Percentiles rank a stretch among this genome's conserved stretches.
Conservation (phyloP, 2,329 filamentous ascomycete genomes). For the Epichloe aotearoae region DNA sequence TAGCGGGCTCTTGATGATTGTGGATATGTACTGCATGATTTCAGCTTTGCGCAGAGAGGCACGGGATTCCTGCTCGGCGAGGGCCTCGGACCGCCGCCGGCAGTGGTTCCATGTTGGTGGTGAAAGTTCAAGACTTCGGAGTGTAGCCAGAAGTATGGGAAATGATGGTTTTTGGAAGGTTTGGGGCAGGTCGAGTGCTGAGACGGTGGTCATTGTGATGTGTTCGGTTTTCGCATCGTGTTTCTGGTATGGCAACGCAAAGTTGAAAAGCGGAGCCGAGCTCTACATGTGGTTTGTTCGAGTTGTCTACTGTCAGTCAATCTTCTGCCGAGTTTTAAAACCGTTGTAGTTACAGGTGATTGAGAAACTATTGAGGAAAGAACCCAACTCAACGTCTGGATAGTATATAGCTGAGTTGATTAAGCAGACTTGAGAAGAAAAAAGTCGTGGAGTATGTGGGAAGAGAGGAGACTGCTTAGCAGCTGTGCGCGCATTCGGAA, state of each 20-base stretch:
- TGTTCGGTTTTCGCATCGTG: not conserved
- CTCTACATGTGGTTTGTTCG: too few species aligned
- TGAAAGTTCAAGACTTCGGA: conserved; percentile 52
- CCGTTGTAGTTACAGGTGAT: too few species aligned
- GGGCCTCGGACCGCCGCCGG: conserved; percentile 26
- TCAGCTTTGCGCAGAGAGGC: conserved; percentile 30
- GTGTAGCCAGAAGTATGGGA: conserved; percentile 46
- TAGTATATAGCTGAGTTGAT: too few species aligned
- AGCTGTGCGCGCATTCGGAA: too few species aligned
- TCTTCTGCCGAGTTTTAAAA: too few species aligned
- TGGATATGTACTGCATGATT: conserved; percentile 53
- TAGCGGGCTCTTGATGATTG: conserved; percentile 53
- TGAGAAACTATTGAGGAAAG: too few species aligned
- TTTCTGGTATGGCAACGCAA: not conserved
- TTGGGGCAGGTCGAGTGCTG: conserved; percentile 57
- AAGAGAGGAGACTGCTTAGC: too few species aligned
- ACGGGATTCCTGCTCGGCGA: conserved; percentile 28
- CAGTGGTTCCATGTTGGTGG: conserved; percentile 54
- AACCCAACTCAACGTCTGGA: too few species aligned
- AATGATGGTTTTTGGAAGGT: conserved; percentile 64
- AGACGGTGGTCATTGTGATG: conserved; percentile 6
- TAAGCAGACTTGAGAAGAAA: too few species aligned
- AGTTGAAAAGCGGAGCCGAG: not conserved
- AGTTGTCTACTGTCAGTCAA: too few species aligned
- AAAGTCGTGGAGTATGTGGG: too few species aligned